Evolutionary conservation across 495 filamentous ascomycete genomes (phyloP), one percentile per base, ranked within the genome.

Genomic region (Arthonia radiata): DNA sequence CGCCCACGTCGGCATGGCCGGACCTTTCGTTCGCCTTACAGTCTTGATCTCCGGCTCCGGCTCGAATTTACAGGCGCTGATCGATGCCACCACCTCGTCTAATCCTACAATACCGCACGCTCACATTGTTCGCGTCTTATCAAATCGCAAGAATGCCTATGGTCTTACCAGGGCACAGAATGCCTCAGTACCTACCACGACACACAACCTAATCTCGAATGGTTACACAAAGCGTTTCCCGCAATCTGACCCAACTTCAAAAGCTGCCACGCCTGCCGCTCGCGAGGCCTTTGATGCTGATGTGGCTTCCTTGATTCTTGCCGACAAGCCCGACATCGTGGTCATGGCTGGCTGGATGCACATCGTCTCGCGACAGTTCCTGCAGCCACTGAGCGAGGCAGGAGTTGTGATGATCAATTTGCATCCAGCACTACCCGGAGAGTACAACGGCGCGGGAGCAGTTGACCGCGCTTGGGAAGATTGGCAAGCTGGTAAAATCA

Each of bases 51-150:
- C 71, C 31, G 82, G 76, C 42, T 67, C 59, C 36, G 83, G 83
- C 34, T 64, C 75, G 26, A 93, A 93, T 43, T 66, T 94, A 14
- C 80, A 90, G 54, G 80, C 80, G 17, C 59, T 92, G 21, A 86
- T 92, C 39, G 72, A 90, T 47, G 70, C 72, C 25, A 7, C 19
- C 19, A 22, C 19, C 19, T 22, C 19, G 7, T 52, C 61, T 25
- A 46, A 49, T 17, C 46, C 54, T 11, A 47, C 31, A 6, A 5
- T 50, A 13, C 61, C 72, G 31, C 44, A 59, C 33, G 50, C 65
- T 21, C 54, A 49, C 17, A 76, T 93, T 36, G 46, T 72, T 17
- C 69, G 72, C 23, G 74, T 92, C 5, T 62, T 89, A 16, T 79
- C 72, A 24, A 93, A 92, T 16, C 64, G 71, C 32, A 71, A 71